Percentiles rank a stretch among this genome's conserved stretches.
Evolutionary conservation across 257 asterid genomes (phyloP).

Genomic region (Fraxinus anomala): DNA sequence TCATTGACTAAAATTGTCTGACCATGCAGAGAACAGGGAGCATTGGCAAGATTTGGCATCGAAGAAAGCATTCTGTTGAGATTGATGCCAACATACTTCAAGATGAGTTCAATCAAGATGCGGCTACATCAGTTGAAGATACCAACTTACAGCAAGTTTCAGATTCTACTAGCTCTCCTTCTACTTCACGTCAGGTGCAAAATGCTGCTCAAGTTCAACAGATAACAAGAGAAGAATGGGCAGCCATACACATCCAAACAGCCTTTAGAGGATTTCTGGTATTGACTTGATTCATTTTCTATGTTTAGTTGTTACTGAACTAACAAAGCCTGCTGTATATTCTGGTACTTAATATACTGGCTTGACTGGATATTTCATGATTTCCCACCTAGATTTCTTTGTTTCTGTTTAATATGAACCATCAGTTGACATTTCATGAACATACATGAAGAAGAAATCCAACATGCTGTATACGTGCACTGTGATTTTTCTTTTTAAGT

Average conservation of each 20-base stretch:
- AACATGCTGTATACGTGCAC: too few species aligned
- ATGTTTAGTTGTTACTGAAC: constrained; percentile 14
- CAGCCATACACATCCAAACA: constrained; percentile 84
- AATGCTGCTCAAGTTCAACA: constrained; percentile 46
- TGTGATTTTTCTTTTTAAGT: too few species aligned
- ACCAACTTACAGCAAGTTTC: constrained; percentile 36
- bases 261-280: constrained; percentile 97
- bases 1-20: constrained; percentile 19
- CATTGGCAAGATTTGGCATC: constrained; percentile 51
- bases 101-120: constrained; percentile 44
- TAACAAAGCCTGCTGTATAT: neutral
- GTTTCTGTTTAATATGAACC: neutral
- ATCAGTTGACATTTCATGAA: too few species aligned
- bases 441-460: too few species aligned
- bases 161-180: constrained; percentile 49
- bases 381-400: neutral
- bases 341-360: neutral
- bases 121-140: constrained; percentile 43
- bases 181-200: constrained; percentile 49
- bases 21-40: constrained; percentile 49
- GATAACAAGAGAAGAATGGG: constrained; percentile 70
- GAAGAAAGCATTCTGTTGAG: constrained; percentile 55
- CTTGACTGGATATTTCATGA: constrained; percentile 8
- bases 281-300: constrained; percentile 19
- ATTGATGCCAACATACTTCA: constrained; percentile 41